These are phyloP conservation scores for Ceratobasidium sp. DNA, from an alignment of 1,284 basidiomycete species.

Conservation along the genomic window DNA sequence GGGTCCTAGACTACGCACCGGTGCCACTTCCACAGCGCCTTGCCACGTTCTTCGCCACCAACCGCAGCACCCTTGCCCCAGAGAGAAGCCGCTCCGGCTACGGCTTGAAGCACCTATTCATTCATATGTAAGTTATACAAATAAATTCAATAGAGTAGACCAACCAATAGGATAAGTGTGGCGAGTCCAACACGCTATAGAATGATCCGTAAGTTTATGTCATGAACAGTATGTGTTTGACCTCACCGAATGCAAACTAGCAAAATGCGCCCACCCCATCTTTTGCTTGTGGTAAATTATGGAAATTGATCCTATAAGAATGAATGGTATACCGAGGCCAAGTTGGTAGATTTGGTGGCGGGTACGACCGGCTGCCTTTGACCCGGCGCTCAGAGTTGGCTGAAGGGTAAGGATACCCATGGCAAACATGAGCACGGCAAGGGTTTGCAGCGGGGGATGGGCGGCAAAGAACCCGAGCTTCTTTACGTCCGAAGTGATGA, in stretches of 20 bases:
- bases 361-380: slow-evolving; percentile 67
- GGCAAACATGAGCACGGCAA: slow-evolving; percentile 35
- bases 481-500: not conserved
- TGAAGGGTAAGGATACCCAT: slow-evolving; percentile 68
- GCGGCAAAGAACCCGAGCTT: slow-evolving; percentile 38
- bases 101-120: slow-evolving; percentile 31
- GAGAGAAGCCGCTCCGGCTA: slow-evolving; percentile 38
- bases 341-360: slow-evolving; percentile 69
- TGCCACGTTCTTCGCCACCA: slow-evolving; percentile 39
- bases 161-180: slow-evolving; percentile 59
- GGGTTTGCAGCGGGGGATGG: slow-evolving; percentile 39
- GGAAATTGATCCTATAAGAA: slow-evolving; percentile 62
- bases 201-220: not conserved
- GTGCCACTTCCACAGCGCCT: slow-evolving; percentile 41
- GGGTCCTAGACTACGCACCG: slow-evolving; percentile 13
- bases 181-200: slow-evolving; percentile 63
- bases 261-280: slow-evolving; percentile 60
- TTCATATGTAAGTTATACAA: not conserved
- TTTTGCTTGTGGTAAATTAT: slow-evolving; percentile 64
- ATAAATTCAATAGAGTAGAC: not conserved
- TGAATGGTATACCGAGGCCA: slow-evolving; percentile 60
- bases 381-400: slow-evolving; percentile 68
- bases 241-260: slow-evolving; percentile 72
- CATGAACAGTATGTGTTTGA: not conserved
- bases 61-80: slow-evolving; percentile 40